Conservation (phyloP, 202 grass and related monocot species). For the Panicum virgatum region DNA sequence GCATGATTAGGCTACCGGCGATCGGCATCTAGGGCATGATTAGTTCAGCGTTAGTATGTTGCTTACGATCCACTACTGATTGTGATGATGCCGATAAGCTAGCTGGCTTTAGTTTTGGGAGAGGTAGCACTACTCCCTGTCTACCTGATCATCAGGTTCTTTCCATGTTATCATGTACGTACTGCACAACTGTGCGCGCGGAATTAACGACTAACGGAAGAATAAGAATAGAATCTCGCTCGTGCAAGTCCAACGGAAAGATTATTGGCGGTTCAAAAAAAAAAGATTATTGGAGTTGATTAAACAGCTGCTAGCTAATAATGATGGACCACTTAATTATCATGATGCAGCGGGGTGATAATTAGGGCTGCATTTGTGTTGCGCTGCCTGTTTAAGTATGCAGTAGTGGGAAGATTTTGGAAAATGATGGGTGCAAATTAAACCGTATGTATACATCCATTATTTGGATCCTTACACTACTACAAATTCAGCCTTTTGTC, state of each 20-base stretch:
- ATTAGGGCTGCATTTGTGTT: not conserved
- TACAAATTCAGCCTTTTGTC: no score
- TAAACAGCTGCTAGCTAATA: not conserved
- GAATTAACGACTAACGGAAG: constrained; percentile 22
- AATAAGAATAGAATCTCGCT: not conserved
- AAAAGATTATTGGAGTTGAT: not conserved
- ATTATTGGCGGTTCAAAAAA: no score
- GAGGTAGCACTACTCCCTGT: not conserved
- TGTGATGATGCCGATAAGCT: not conserved
- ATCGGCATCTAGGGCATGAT: not conserved
- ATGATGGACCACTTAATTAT: not conserved
- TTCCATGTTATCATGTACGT: not conserved
- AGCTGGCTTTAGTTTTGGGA: not conserved
- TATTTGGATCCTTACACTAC: no score
- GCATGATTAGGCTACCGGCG: not conserved
- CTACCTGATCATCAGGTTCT: not conserved
- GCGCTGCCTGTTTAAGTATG: not conserved
- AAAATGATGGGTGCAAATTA: not conserved
- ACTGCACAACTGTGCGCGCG: not conserved
- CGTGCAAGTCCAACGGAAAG: not conserved
- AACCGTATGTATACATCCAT: no score
- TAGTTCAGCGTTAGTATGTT: constrained; percentile 35
- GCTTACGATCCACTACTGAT: not conserved
- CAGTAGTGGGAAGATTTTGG: not conserved
- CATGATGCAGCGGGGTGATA: not conserved